Percentiles rank a stretch among this genome's conserved stretches.
These are phyloP conservation scores for Ligustrum vulgare DNA, from an alignment of 257 asterid genomes.

Conservation along the genomic window DNA sequence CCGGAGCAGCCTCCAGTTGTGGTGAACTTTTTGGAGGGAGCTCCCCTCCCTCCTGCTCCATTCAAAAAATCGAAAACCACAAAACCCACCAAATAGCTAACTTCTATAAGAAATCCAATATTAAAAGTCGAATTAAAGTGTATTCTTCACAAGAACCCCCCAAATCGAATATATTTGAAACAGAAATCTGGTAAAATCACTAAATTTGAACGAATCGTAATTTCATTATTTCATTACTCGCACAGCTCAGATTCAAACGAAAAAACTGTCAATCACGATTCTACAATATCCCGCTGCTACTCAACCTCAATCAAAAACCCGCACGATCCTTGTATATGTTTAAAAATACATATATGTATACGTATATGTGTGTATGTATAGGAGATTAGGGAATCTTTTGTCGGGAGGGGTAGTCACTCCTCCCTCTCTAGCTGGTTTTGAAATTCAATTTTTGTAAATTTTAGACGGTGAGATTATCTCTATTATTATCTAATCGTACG, in stretches of 20 bases:
- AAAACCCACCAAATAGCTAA: constrained; percentile 24
- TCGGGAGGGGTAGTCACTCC: constrained; percentile 35
- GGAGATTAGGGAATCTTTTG: background rate
- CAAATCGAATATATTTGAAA: constrained; percentile 12
- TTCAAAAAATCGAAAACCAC: constrained; percentile 30
- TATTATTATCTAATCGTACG: constrained; percentile 39
- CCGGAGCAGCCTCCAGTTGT: constrained; percentile 48
- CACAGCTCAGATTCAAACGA: constrained; percentile 53
- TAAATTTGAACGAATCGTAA: constrained; percentile 17
- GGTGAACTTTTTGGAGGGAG: constrained; percentile 58
- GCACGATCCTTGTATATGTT: constrained; percentile 24
- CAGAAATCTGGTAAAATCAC: constrained; percentile 1
- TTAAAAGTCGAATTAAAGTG: constrained; percentile 24
- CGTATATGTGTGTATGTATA: constrained; percentile 14
- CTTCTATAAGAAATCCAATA: constrained; percentile 15
- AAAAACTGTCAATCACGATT: constrained; percentile 12
- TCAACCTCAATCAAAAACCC: constrained; percentile 29
- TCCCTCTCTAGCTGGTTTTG: constrained; percentile 85
- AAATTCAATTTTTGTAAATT: constrained; percentile 68
- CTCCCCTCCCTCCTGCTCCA: constrained; percentile 84
- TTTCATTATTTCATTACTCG: constrained; percentile 10
- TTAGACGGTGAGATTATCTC: constrained; percentile 42
- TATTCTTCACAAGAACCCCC: constrained; percentile 6
- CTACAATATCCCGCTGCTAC: constrained; percentile 23
- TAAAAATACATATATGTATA: constrained; percentile 7